Base-by-base conservation (phyloP, 805 yeast species). In the Ogataea polymorpha region DNA sequence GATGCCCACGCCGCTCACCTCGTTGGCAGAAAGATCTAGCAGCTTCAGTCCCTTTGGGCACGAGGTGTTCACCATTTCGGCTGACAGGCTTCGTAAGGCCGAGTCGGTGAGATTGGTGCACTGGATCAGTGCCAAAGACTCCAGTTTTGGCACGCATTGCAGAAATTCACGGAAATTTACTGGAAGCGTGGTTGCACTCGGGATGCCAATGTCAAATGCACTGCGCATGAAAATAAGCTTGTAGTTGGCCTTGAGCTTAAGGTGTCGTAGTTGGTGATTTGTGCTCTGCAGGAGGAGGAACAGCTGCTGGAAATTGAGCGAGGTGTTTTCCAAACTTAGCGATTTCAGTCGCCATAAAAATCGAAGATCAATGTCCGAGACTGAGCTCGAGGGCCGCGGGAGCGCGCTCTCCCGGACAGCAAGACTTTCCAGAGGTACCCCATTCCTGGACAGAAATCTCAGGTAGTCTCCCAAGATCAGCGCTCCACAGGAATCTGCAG, bases 1-100 rank as follows among this genome's bases (percentile, higher is more conserved):
- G 30, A 41, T 31, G 1, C 59, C 62, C 17, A 54, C 50, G 2
- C 61, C 58, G 5, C 53, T 52, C 9, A 57, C 43, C 16, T 43
- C 45, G 40, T 55, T 56, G 6, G 27, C 27, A 9, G 62, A 54
- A 2, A 57, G 23, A 27, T 53, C 48, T 14, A 57, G 32, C 3
- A 8, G 6, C 5, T 43, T 31, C 17, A 57, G 28, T 10, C 35
- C 24, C 4, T 17, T 30, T 3, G 37, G 43, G 4, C n/a, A 29
- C 3, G 20, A n/a, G 11, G 28, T 23, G 7, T 24, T 20, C 4
- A 41, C 25, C 30, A 51, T 20, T 25, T 45, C 48, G 3, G 41
- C 12, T 2, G 54, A 29, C 3, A 57, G 25, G 10, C 18, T n/a
- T 28, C 44, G 48, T 28, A 57, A 21, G 0, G 56, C 35, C 15